phyloP scores from a whole-genome alignment of 2,329 filamentous ascomycete species.

The Juglanconis oblonga region DNA sequence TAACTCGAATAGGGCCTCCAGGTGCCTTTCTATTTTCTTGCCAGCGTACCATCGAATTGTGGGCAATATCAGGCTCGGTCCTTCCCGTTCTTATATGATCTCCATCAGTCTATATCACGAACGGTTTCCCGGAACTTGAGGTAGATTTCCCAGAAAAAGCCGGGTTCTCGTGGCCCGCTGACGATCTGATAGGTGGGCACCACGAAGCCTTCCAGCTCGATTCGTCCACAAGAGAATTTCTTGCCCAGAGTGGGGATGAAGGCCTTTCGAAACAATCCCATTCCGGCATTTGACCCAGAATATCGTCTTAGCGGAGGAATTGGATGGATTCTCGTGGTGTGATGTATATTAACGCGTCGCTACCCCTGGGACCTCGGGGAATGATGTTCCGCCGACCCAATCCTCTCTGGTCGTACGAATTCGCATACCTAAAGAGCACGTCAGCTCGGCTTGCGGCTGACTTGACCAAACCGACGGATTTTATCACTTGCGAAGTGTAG shows the following conservation, averaged over 20 bases:
- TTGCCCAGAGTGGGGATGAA: background rate
- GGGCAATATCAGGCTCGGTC: background rate
- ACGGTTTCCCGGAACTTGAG: background rate
- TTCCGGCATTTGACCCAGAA: background rate
- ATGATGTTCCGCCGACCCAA: constrained; percentile 1
- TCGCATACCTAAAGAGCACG: background rate
- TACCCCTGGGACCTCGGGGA: background rate
- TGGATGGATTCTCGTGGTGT: background rate
- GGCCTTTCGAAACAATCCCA: background rate
- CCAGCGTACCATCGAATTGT: background rate
- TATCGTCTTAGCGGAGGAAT: background rate
- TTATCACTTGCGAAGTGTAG: too few species aligned
- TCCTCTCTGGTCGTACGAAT: background rate
- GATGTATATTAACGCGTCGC: background rate
- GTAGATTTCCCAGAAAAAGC: background rate
- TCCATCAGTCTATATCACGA: too few species aligned
- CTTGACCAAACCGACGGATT: too few species aligned
- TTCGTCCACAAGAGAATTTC: too few species aligned
- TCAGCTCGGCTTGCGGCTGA: too few species aligned
- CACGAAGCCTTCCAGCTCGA: too few species aligned
- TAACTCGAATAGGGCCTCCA: background rate
- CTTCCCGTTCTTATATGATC: background rate
- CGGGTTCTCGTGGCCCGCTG: background rate
- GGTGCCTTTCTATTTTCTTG: background rate
- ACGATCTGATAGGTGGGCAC: background rate